Conservation (phyloP, 306 rosid species). For the Quillaja saponaria region DNA sequence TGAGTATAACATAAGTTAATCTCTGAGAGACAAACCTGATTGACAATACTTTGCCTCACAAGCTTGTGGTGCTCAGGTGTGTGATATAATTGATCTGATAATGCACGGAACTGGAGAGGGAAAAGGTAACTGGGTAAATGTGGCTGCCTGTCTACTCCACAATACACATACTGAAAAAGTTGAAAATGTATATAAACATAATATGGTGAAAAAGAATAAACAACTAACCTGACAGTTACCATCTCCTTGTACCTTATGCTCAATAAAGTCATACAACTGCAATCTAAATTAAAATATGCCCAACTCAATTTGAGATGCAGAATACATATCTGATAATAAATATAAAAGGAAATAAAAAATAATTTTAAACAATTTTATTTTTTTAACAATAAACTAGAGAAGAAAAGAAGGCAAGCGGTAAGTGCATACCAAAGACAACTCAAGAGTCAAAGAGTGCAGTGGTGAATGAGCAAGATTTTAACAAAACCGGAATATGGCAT, state of each 20-base stretch:
- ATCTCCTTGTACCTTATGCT: constrained; percentile 72
- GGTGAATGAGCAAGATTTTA: no score
- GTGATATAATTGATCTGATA: constrained; percentile 72
- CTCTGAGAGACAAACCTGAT: constrained; percentile 55
- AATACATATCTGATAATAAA: constrained; percentile 3
- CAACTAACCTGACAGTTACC: constrained; percentile 88
- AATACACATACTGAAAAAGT: background rate
- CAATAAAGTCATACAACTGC: constrained; percentile 65
- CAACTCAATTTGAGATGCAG: constrained; percentile 28
- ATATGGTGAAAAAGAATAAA: constrained; percentile 19
- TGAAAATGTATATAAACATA: background rate
- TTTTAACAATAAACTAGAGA: constrained; percentile 11
- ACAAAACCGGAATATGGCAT: no score
- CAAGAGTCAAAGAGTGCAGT: no score
- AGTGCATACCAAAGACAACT: no score
- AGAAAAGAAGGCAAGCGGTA: background rate
- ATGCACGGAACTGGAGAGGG: constrained; percentile 69
- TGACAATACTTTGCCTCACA: constrained; percentile 65
- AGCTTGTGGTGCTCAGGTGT: constrained; percentile 61
- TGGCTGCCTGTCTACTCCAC: constrained; percentile 5
- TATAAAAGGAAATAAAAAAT: constrained; percentile 27
- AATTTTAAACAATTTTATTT: constrained; percentile 16
- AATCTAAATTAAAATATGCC: constrained; percentile 45
- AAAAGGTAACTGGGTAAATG: constrained; percentile 11
- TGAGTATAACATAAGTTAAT: constrained; percentile 16